Percentiles rank a stretch among this genome's conserved stretches.
phyloP scores from a whole-genome alignment of 352 stramenopile genomes.

The Globisporangium sylvaticum region DNA sequence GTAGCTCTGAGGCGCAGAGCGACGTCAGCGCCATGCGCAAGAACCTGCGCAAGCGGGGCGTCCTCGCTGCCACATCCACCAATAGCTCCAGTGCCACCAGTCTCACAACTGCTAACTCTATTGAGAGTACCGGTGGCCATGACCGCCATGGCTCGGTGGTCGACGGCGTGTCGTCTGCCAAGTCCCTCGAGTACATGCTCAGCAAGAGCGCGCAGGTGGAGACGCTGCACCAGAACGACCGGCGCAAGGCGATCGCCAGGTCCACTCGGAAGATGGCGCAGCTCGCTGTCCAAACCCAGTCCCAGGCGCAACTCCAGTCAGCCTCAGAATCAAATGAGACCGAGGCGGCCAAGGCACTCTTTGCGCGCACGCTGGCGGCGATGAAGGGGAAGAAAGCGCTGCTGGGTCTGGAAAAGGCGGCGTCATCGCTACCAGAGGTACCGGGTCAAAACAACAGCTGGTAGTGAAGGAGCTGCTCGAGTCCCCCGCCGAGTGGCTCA shows the following conservation, averaged over 20 bases:
- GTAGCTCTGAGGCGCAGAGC: neutral
- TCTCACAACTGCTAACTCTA: neutral
- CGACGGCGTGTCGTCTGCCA: conserved; percentile 13
- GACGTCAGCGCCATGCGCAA: conserved; percentile 13
- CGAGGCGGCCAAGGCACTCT: conserved; percentile 20
- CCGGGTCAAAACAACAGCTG: conserved; percentile 3
- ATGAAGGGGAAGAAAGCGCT: conserved; percentile 31
- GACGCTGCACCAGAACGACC: conserved; percentile 34
- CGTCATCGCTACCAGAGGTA: neutral
- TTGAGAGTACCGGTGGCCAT: neutral
- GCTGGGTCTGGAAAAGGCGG: conserved; percentile 16
- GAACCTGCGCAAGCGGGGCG: conserved; percentile 19
- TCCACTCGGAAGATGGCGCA: conserved; percentile 32
- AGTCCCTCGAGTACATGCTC: conserved; percentile 45
- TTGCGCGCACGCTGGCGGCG: conserved; percentile 24
- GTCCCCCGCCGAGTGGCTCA: conserved; percentile 39
- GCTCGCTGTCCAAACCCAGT: conserved; percentile 22
- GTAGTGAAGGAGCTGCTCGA: conserved; percentile 19
- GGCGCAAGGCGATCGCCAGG: conserved; percentile 33
- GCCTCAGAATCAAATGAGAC: neutral
- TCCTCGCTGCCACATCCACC: conserved; percentile 4
- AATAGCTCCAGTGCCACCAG: neutral
- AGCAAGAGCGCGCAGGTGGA: conserved; percentile 37
- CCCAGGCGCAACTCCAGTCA: conserved; percentile 7
- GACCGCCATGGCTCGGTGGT: neutral